Percentiles rank a stretch among this genome's conserved stretches.
Evolutionary conservation across 805 yeast genomes (phyloP).

Genomic region (Kuraishia borneana): DNA sequence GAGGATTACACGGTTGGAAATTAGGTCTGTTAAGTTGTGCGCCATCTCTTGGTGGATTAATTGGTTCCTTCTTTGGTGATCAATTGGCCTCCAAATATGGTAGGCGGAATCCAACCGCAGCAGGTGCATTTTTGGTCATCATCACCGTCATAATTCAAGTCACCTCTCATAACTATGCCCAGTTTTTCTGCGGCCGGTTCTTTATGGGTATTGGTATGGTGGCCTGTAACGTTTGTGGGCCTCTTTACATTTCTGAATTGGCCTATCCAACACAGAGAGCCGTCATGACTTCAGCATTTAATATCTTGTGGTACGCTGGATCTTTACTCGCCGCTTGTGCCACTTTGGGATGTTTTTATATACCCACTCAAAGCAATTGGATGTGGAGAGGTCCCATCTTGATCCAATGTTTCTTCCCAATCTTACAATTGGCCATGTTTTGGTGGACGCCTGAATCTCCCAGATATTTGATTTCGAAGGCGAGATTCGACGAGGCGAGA

Average conservation of each 20-base stretch:
- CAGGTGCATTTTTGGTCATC: slow-evolving; percentile 41
- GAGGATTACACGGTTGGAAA: slow-evolving; percentile 18
- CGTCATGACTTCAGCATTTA: slow-evolving; percentile 32
- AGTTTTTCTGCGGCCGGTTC: slow-evolving; percentile 32
- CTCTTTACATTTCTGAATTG: slow-evolving; percentile 37
- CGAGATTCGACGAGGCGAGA: slow-evolving; percentile 23
- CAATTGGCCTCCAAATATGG: slow-evolving; percentile 38
- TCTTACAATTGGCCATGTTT: slow-evolving; percentile 23
- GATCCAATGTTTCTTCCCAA: slow-evolving; percentile 37
- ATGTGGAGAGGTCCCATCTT: slow-evolving; percentile 47
- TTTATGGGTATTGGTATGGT: slow-evolving; percentile 36
- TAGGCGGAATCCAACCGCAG: slow-evolving; percentile 42
- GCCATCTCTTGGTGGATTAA: slow-evolving; percentile 23
- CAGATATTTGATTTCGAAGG: slow-evolving; percentile 25
- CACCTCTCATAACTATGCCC: slow-evolving; percentile 20
- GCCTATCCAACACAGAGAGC: slow-evolving; percentile 35
- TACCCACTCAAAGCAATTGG: slow-evolving; percentile 24
- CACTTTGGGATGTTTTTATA: slow-evolving; percentile 26
- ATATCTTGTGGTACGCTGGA: slow-evolving; percentile 35
- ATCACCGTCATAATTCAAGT: slow-evolving; percentile 47
- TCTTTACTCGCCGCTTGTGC: slow-evolving; percentile 36
- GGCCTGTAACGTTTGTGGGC: slow-evolving; percentile 29
- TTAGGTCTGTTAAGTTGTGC: slow-evolving; percentile 27
- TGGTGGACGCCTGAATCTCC: slow-evolving; percentile 32
- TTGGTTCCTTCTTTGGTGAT: slow-evolving; percentile 14